Evolutionary conservation across 345 rosid genomes (phyloP).

Genomic region (Populus euphratica): DNA sequence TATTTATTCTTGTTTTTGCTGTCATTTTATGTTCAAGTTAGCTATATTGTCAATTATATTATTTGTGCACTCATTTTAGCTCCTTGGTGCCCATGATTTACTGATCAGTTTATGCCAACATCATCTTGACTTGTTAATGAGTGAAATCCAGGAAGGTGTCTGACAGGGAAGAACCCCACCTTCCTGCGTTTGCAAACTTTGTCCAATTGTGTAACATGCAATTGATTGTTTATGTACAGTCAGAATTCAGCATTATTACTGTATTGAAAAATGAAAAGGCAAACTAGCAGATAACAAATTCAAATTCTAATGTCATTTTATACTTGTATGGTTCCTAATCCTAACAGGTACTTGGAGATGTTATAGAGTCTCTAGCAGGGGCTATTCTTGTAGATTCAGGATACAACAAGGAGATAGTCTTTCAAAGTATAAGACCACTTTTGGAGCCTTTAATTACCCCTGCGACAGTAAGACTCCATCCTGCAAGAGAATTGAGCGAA

Average conservation of each 20-base stretch:
- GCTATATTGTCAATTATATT: background rate
- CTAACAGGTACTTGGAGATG: slow-evolving; percentile 77
- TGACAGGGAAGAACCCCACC: background rate
- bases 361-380: slow-evolving; percentile 82
- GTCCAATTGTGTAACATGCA: background rate
- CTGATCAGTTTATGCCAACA: background rate
- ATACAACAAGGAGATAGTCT: slow-evolving; percentile 53
- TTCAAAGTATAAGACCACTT: slow-evolving; percentile 59
- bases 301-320: background rate
- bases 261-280: background rate
- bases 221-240: background rate
- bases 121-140: background rate
- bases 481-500: slow-evolving; percentile 58
- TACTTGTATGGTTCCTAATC: background rate
- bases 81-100: background rate
- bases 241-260: background rate
- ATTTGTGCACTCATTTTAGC: background rate
- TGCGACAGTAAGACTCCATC: slow-evolving; percentile 55
- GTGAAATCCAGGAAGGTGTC: background rate
- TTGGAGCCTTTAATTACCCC: slow-evolving; percentile 73
- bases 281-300: background rate
- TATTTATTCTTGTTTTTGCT: background rate
- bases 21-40: background rate
- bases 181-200: background rate
- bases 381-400: slow-evolving; percentile 85